Evolutionary conservation across 2,329 filamentous ascomycete genomes (phyloP).

Genomic region (Macrophomina tecta): DNA sequence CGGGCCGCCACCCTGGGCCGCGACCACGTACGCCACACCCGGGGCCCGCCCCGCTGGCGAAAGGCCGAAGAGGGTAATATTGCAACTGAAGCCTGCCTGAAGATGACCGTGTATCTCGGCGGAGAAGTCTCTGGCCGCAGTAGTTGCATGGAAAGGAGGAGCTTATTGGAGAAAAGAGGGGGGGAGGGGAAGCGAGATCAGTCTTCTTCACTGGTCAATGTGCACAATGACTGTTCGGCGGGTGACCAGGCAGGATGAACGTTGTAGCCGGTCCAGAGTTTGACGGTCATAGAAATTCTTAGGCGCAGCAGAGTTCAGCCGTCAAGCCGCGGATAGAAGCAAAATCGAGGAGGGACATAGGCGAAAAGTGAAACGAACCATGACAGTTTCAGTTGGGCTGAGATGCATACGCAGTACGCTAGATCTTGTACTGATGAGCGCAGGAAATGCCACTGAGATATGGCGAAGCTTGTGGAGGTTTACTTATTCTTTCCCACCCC

Average conservation of each 20-base stretch:
- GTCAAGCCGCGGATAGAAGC: too few species aligned
- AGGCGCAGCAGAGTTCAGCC: too few species aligned
- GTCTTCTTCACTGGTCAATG: too few species aligned
- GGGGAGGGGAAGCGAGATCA: background rate
- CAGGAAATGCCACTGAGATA: background rate
- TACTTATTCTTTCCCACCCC: background rate
- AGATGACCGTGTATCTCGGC: background rate
- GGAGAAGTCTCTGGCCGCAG: background rate
- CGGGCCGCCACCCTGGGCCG: too few species aligned
- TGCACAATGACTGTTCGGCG: too few species aligned
- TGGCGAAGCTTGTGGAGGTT: background rate
- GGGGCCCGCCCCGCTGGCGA: too few species aligned
- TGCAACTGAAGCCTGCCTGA: background rate
- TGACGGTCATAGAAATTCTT: too few species aligned
- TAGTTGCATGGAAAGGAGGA: background rate
- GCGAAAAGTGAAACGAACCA: background rate
- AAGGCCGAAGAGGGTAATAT: too few species aligned
- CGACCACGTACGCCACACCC: too few species aligned
- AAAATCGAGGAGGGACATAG: background rate
- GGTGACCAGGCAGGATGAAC: too few species aligned
- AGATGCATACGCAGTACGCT: too few species aligned
- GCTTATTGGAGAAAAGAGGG: background rate
- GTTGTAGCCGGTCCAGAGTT: too few species aligned
- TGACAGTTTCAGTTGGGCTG: background rate
- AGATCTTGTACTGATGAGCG: background rate